These are phyloP conservation scores for Pittosporum tobira DNA, from an alignment of 129 eudicot genomes.

Conservation along the genomic window DNA sequence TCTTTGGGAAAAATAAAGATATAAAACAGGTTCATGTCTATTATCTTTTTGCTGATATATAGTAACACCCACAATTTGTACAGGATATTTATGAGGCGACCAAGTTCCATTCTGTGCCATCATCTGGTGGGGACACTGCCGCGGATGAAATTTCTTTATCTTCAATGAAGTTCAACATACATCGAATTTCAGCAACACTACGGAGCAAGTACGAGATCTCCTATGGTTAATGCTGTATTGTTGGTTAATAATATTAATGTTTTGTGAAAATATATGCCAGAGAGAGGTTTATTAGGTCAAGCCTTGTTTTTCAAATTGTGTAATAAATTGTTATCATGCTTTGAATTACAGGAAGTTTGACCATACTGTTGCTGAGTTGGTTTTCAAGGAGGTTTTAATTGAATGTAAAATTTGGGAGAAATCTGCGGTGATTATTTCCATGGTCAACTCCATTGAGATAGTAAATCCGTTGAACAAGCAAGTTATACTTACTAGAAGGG, in stretches of 20 bases:
- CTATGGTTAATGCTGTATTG: background rate
- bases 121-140: conserved; percentile 36
- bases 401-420: conserved; percentile 75
- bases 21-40: background rate
- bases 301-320: background rate
- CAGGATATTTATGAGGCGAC: conserved; percentile 99
- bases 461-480: conserved; percentile 45
- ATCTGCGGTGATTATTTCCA: conserved; percentile 43
- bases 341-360: conserved; percentile 38
- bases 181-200: conserved; percentile 42
- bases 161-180: conserved; percentile 48
- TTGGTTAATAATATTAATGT: background rate
- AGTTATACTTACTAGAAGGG: conserved; percentile 49
- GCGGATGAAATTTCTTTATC: conserved; percentile 41
- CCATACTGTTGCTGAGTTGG: conserved; percentile 48
- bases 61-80: conserved; percentile 6
- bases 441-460: conserved; percentile 44
- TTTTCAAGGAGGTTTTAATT: conserved; percentile 30
- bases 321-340: background rate
- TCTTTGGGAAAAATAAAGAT: too few species aligned
- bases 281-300: background rate
- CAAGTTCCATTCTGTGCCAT: conserved; percentile 63
- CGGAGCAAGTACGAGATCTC: conserved; percentile 51
- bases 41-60: background rate
- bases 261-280: background rate